Evolutionary conservation across 352 stramenopile species (phyloP), one percentile per base, ranked within the genome.

Genomic region (Bremia lactucae): DNA sequence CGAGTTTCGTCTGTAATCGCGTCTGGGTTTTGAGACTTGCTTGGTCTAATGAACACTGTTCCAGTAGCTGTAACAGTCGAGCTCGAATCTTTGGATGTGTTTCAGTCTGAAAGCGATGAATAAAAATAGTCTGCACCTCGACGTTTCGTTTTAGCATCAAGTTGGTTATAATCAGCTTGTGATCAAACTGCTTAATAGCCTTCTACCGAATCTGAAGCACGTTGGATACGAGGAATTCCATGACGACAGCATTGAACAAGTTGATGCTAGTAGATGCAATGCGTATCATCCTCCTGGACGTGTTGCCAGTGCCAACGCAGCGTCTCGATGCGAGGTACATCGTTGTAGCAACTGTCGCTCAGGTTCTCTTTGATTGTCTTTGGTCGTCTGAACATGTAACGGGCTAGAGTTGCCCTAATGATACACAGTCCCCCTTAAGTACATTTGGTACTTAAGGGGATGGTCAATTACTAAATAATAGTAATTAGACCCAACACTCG

Each of bases 131-230:
- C 16, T 74, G 57, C 7, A 89, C 44, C 19, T 59, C 24, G 36
- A 29, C 42, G 42, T 50, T 31, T 38, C n/a, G 19, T 15, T 55
- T 39, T 5, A 16, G 13, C n/a, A 4, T 41, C 24, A 62, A 41
- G 13, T 40, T 8, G 1, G 46, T 31, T 6, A 59, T 19, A 13
- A 41, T 25, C 20, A 68, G 16, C 15, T 48, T 42, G 37, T 70
- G 67, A n/a, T 36, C 47, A n/a, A 82, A 48, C 28, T 81, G 52
- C 36, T 84, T 83, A 31, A 58, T 65, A 16, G 69, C 49, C 16
- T 65, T 68, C 51, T 84, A 84, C 36, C 74, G 72, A 11, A 80
- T 65, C 52, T 84, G 67, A 4, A 87, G 54, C 33, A 82, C 55
- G 10, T 48, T 49, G 3, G 56, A 65, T 16, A 63, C 46, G 4